Evolutionary conservation across 1,284 basidiomycete species (phyloP), one percentile per base, ranked within the genome.

Genomic region (Pseudozyma pruni): DNA sequence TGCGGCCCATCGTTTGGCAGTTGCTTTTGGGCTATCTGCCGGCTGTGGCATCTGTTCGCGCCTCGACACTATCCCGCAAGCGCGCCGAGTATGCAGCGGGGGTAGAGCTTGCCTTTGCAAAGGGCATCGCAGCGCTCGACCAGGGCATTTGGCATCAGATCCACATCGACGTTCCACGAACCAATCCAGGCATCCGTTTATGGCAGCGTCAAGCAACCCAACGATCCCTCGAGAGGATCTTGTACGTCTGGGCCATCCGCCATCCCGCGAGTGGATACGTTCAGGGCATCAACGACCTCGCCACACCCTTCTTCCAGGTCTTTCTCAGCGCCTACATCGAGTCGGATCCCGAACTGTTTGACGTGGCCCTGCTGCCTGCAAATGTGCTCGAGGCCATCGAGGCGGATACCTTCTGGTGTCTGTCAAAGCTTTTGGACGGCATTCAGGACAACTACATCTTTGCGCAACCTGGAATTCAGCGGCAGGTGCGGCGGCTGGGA

Each of bases 1-100:
- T 99, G 20, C 87, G 96, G 37, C 92, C 94, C 0, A 87, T 96
- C 75, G 91, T 91, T 13, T 99, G 96, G 96, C 93, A 93, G 79
- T 86, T 98, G 55, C 86, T 99, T 31, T 87, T 98, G 39, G 80
- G 80, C 33, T 98, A 98, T 83, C 87, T 97, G 19, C 95, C 96
- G 0, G 85, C 95, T 9, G 90, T 92, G 1, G 87, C 88, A 4
- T 88, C 90, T n/a, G 85, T 91, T 2, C 90, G 95, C 10, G 81
- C 89, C 16, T 85, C 88, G 0, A 92, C 91, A 0, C 86, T 98
- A 14, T 86, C 89, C 31, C 87, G 94, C 38, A 99, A 98, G 85
- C 89, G 95, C 44, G 89, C 90, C 70, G 95, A 98, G 83, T 98
- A 98, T 80, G 87, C 88, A 11, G 90, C 91, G 20, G 87, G 96